Base-by-base conservation (phyloP, 1,284 basidiomycete species). In the Ustilago lituana region DNA sequence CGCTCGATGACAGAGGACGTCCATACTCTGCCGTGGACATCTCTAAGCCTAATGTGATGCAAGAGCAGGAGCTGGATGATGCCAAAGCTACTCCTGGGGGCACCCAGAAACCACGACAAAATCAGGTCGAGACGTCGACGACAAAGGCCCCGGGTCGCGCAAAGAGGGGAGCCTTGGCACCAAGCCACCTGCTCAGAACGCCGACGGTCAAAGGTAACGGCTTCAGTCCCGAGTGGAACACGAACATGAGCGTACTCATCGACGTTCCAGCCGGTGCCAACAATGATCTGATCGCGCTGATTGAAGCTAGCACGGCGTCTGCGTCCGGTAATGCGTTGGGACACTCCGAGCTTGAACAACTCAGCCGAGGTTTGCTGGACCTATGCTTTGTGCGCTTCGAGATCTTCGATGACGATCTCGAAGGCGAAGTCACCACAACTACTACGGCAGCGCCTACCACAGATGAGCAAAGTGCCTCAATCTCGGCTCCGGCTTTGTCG, bases 321-420 rank as follows among this genome's bases (percentile, higher is more conserved):
- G 27, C 27, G 9, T 20, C 26, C 2, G 51, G 44, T 22, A 22
- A 40, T 20, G 31, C 31, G 15, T 36, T 41, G 29, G 27, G 40
- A 22, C 45, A 48, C 22, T 20, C 38, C 5, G 63, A 60, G 23
- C 33, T 65, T 27, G 58, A 70, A 5, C 53, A 46, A 7, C 37
- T 65, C 4, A 74, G 74, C 15, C 71, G 76, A 7, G 79, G 78
- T 7, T 52, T 81, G 24, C 67, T 82, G 11, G 79, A 82, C 38
- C 62, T 82, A 8, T 74, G 73, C 58, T 82, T 82, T 44, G 36
- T 81, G 1, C 76, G 76, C 6, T 76, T 82, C 46, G 73, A 81
- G 59, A 70, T 79, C 19, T 73, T 59, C 38, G 77, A 79, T 35
- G 74, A 79, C n/a, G 58, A 68, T 20, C 43, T 62, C 14, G 22